Conservation (phyloP, 139 green algal species). For the Micractinium sp. region DNA sequence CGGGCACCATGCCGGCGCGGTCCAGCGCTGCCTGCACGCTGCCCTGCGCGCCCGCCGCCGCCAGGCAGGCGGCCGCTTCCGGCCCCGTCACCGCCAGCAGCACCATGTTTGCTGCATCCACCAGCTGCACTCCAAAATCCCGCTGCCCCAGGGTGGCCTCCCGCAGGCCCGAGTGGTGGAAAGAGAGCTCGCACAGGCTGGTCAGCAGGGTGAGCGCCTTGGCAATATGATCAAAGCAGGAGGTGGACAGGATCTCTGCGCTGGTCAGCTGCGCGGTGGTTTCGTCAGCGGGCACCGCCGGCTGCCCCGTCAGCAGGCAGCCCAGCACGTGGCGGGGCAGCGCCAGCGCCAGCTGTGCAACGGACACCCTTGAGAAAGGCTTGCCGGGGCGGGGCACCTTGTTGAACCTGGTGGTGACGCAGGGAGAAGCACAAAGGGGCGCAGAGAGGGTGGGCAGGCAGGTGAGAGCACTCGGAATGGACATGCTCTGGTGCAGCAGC, state of each 20-base stretch:
- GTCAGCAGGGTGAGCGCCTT: constrained; percentile 38
- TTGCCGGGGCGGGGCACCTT: constrained; percentile 7
- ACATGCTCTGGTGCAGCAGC: no score
- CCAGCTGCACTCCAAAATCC: constrained; percentile 35
- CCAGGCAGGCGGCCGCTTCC: constrained; percentile 9
- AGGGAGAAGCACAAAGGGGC: neutral
- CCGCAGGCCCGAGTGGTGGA: constrained; percentile 11
- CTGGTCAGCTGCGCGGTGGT: constrained; percentile 19
- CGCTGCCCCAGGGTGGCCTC: constrained; percentile 10
- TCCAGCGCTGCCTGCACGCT: constrained; percentile 36
- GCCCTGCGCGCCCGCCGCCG: neutral
- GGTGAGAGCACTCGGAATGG: no score
- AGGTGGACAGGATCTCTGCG: constrained; percentile 3
- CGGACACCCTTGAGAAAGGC: neutral
- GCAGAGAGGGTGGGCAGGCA: neutral
- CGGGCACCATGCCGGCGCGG: constrained; percentile 41
- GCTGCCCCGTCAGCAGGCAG: constrained; percentile 45
- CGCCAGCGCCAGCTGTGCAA: neutral
- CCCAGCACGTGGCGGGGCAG: constrained; percentile 40
- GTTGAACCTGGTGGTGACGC: neutral
- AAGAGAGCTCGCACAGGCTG: constrained; percentile 28
- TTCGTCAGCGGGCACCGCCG: constrained; percentile 18
- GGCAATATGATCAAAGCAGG: constrained; percentile 30
- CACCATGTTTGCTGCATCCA: constrained; percentile 48
- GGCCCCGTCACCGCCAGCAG: constrained; percentile 49